Evolutionary conservation across 306 rosid species (phyloP).

Genomic region (Pyrus bretschneideri): DNA sequence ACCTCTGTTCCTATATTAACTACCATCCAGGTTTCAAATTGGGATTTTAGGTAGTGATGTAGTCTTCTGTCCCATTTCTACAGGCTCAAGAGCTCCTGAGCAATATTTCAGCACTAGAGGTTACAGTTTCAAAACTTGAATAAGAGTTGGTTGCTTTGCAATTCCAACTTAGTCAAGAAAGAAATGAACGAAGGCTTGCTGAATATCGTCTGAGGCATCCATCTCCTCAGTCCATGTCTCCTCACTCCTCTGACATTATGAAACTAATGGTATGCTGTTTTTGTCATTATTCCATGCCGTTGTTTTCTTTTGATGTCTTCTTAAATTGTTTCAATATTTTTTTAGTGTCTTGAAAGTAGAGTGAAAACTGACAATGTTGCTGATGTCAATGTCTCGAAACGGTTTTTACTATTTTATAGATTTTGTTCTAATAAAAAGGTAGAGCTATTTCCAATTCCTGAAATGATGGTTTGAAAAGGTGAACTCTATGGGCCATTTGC

Average conservation of each 20-base stretch:
- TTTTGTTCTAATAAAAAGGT: background rate
- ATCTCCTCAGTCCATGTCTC: constrained; percentile 39
- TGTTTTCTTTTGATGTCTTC: background rate
- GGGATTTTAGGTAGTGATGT: background rate
- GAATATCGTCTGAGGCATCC: constrained; percentile 54
- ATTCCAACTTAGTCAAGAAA: constrained; percentile 74
- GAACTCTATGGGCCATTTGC: background rate
- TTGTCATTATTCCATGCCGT: background rate
- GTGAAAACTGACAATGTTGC: background rate
- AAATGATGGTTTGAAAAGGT: background rate
- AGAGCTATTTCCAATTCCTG: background rate
- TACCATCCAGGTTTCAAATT: background rate
- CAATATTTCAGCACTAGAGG: constrained; percentile 45
- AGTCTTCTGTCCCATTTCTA: background rate
- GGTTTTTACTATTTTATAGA: background rate
- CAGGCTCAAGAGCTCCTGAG: constrained; percentile 61
- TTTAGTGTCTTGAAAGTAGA: background rate
- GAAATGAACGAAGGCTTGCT: constrained; percentile 70
- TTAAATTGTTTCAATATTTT: background rate
- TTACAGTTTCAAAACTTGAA: constrained; percentile 47
- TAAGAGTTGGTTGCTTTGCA: constrained; percentile 61
- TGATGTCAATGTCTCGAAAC: background rate
- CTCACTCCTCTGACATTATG: constrained; percentile 26
- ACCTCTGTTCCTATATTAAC: background rate
- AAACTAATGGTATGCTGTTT: constrained; percentile 28